Conservation (phyloP, 2,329 filamentous ascomycete species). For the Fusarium irregulare region DNA sequence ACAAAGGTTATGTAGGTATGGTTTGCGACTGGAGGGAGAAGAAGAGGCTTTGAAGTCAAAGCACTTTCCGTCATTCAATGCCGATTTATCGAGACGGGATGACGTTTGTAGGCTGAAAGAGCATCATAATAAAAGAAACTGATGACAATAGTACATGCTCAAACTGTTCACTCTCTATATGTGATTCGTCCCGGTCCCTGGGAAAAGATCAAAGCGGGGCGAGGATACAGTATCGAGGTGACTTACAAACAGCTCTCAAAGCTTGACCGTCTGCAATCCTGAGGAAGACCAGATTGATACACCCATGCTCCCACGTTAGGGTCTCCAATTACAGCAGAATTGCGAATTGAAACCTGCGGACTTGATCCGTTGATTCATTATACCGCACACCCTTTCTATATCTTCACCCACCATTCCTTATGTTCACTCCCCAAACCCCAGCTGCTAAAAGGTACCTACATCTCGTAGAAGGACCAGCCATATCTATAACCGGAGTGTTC, state of each 20-base stretch:
- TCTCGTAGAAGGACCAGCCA: not conserved
- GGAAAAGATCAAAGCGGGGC: not conserved
- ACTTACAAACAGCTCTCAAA: not conserved
- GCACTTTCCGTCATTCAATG: not conserved
- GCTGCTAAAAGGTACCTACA: not conserved
- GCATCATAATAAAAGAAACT: not conserved
- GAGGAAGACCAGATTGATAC: not conserved
- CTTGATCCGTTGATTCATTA: not conserved
- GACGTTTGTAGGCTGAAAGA: slow-evolving; percentile 1
- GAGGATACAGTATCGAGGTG: not conserved
- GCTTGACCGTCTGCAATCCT: not conserved
- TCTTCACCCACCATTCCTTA: slow-evolving; percentile 11
- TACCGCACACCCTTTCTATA: not conserved
- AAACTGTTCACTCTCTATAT: not conserved
- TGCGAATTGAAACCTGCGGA: slow-evolving; percentile 1
- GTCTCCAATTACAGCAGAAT: not conserved
- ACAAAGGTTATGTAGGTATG: not conserved
- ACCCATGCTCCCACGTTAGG: not conserved
- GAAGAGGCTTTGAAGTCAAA: not conserved
- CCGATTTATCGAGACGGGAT: not conserved
- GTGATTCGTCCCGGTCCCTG: not conserved
- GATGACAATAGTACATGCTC: not conserved
- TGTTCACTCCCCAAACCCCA: slow-evolving; percentile 11
- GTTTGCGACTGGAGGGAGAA: not conserved
- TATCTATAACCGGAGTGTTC: not conserved